A percentile compares a stretch with the other conserved stretches of the same genome.
phyloP scores from a whole-genome alignment of 179 eudicot species.

The Nepenthes alata region DNA sequence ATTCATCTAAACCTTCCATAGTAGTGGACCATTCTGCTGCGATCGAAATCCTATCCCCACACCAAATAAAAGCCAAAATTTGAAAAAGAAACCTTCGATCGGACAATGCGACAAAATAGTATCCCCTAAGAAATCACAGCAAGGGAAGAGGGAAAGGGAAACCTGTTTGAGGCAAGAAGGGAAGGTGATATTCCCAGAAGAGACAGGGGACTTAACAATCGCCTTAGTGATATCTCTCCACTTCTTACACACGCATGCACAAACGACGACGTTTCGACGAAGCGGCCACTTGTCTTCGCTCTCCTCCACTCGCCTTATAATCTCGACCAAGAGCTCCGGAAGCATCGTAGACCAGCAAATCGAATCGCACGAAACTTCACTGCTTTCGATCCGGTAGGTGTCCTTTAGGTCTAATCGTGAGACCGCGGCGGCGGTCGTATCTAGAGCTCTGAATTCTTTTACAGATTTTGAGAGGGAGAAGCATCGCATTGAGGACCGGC shows the following conservation, averaged over 20 bases:
- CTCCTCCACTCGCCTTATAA: constrained; percentile 54
- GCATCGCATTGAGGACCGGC: constrained; percentile 37
- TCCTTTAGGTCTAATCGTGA: neutral
- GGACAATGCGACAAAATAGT: too few species aligned
- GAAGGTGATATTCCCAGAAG: constrained; percentile 59
- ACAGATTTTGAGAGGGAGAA: constrained; percentile 37
- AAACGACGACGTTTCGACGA: constrained; percentile 63
- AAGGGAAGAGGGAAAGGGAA: neutral
- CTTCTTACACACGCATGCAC: constrained; percentile 68
- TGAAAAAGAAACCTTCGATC: too few species aligned
- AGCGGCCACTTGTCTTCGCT: constrained; percentile 72
- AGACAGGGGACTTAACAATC: constrained; percentile 34
- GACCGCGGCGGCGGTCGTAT: constrained; percentile 1
- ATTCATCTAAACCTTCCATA: too few species aligned
- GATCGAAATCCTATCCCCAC: too few species aligned
- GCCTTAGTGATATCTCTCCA: constrained; percentile 72
- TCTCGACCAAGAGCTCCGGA: constrained; percentile 60
- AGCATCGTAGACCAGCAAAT: constrained; percentile 47
- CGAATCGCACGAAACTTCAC: constrained; percentile 9
- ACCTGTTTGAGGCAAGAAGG: constrained; percentile 91
- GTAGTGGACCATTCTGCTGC: too few species aligned
- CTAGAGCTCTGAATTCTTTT: constrained; percentile 15
- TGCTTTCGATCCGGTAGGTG: constrained; percentile 7
- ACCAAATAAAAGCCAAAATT: too few species aligned
- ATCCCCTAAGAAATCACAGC: too few species aligned